Base-by-base conservation (phyloP, 331 rosid genomes). In the Spiraea crenata region DNA sequence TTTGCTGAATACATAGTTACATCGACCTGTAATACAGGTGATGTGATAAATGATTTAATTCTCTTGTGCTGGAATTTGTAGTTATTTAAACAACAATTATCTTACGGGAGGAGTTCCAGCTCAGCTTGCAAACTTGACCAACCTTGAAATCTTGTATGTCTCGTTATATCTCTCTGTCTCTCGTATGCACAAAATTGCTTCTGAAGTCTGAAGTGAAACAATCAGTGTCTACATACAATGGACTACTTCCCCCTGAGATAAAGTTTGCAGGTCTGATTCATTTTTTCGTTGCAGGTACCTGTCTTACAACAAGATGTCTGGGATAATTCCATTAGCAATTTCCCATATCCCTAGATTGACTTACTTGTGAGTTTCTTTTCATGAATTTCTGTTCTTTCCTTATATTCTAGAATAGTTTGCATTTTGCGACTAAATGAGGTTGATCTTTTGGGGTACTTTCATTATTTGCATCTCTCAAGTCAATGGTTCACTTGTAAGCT, bases 81-180 rank as follows among this genome's bases (percentile, higher is more conserved):
- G 99, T 78, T 95, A 95, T 77, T 83, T 95, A n/a, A 95, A 91
- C 86, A 85, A 89, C 68, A 95, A 95, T 61, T 91, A 91, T 80
- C 90, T 87, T 64, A 95, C 99, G 7, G 99, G 99, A 76, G 99
- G 98, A 77, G 67, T 95, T 74, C 98, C 99, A 7, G 84, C 99
- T 12, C 99, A 95, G 55, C 93, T 95, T 46, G 91, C 99, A 65
- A 95, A 88, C 80, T 82, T 95, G 87, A 70, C 92, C 70, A 95
- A 87, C 79, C 80, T 95, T 82, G 99, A 95, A 82, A 95, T 95
- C 75, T 73, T 95, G 99, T 95, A 84, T 80, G 88, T 78, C 52
- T 47, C 66, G 51, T 25, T 52, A n/a, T 44, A 67, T 52, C 65
- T 69, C 63, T 54, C 64, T 41, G 16, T 7, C 2, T 7, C 37